A percentile compares a stretch with the other conserved stretches of the same genome.
Evolutionary conservation across 495 filamentous ascomycete species (phyloP).

Genomic region (Aspergillus steynii): DNA sequence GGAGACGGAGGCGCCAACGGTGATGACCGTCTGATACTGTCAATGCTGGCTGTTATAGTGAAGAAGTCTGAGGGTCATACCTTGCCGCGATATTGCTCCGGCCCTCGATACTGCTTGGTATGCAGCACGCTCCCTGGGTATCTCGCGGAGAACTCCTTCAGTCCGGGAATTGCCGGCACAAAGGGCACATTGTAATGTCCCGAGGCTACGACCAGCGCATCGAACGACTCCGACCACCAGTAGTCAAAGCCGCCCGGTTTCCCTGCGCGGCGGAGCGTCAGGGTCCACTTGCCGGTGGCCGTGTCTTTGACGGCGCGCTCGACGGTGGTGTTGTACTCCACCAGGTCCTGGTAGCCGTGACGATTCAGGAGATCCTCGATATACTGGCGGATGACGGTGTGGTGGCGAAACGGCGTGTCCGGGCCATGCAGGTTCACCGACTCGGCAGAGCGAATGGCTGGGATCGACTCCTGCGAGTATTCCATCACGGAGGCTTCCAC

Average conservation of each 20-base stretch:
- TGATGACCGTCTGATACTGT: constrained; percentile 37
- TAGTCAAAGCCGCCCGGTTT: constrained; percentile 30
- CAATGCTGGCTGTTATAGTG: neutral
- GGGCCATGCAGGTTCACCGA: constrained; percentile 37
- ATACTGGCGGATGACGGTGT: constrained; percentile 38
- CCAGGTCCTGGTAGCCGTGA: constrained; percentile 35
- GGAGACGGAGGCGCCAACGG: constrained; percentile 45
- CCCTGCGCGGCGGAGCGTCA: constrained; percentile 37
- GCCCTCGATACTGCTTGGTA: constrained; percentile 42
- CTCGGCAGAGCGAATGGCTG: constrained; percentile 32
- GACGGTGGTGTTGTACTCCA: constrained; percentile 45
- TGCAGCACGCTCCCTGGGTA: constrained; percentile 41
- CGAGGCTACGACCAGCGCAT: constrained; percentile 77
- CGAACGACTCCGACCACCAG: constrained; percentile 51
- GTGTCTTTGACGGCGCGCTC: constrained; percentile 38
- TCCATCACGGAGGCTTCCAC: constrained; percentile 41
- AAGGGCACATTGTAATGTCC: constrained; percentile 77
- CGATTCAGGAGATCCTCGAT: constrained; percentile 39
- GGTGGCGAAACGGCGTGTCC: constrained; percentile 42
- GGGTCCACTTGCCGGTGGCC: constrained; percentile 30
- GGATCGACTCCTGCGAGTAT: constrained; percentile 42
- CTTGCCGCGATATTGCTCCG: constrained; percentile 40
- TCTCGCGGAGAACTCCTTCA: constrained; percentile 35
- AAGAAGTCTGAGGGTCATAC: constrained; percentile 14
- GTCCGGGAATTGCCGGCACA: constrained; percentile 59